Percentiles rank a stretch among this genome's conserved stretches.
phyloP scores from a whole-genome alignment of 148 eudicot species.

The Rhododendron molle region DNA sequence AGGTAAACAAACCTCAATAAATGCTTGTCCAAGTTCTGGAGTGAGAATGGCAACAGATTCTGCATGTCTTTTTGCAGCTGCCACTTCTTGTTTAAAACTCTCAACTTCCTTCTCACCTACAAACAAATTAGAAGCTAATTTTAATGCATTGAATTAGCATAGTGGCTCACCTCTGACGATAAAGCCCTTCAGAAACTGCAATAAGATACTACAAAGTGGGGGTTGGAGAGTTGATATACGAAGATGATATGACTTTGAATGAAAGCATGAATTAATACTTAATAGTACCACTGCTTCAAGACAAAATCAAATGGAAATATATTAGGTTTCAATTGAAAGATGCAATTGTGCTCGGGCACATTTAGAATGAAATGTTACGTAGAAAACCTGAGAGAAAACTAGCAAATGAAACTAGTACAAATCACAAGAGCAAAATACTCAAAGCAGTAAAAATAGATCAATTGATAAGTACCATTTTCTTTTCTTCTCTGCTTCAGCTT shows the following conservation, averaged over 20 bases:
- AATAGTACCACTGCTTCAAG: not conserved
- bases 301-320: not conserved
- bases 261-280: not conserved
- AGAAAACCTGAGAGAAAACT: not conserved
- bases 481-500: not conserved
- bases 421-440: not conserved
- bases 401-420: not conserved
- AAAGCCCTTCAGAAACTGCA: not conserved
- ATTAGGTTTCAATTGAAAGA: not conserved
- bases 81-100: slow-evolving; percentile 34
- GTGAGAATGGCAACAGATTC: slow-evolving; percentile 68
- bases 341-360: not conserved
- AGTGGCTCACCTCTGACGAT: not conserved
- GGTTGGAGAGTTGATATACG: not conserved
- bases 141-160: not conserved
- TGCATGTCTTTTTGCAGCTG: slow-evolving; percentile 61
- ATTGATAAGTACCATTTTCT: not conserved
- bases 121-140: not conserved
- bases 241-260: not conserved
- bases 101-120: slow-evolving; percentile 61
- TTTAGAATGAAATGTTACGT: not conserved
- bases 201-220: not conserved
- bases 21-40: slow-evolving; percentile 57
- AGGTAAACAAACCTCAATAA: slow-evolving; percentile 51
- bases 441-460: not conserved